Conservation (phyloP, 345 rosid genomes). For the Luvunga scandens region DNA sequence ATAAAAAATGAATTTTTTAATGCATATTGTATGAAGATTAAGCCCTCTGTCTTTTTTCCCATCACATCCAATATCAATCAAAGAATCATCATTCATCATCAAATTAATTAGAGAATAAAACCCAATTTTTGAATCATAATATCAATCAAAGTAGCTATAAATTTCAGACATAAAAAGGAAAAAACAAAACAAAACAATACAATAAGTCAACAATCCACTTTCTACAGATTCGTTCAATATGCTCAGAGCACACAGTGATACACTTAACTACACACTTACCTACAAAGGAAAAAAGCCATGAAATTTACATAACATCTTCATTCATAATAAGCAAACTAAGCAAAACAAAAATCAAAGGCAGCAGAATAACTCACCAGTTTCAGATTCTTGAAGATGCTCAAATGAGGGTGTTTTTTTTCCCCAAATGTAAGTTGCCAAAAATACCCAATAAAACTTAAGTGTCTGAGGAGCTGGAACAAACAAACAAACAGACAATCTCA, state of each 20-base stretch:
- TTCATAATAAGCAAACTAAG: not conserved
- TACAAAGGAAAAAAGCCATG: not conserved
- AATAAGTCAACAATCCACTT: constrained; percentile 28
- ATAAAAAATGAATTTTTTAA: not conserved
- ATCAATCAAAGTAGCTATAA: constrained; percentile 22
- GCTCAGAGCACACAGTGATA: constrained; percentile 10
- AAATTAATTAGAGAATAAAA: constrained; percentile 27
- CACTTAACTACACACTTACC: constrained; percentile 21
- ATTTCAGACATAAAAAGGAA: constrained; percentile 7
- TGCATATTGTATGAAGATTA: constrained; percentile 15
- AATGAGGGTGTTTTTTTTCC: constrained; percentile 6
- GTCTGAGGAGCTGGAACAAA: constrained; percentile 32
- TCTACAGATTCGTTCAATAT: constrained; percentile 30
- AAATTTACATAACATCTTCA: not conserved
- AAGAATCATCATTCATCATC: constrained; percentile 13
- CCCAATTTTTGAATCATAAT: constrained; percentile 27
- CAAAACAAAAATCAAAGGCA: not conserved
- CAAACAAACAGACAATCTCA: constrained; percentile 13
- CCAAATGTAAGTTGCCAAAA: not conserved
- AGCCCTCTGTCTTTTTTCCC: constrained; percentile 4
- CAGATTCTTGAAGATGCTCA: constrained; percentile 43
- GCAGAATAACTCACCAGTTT: constrained; percentile 27
- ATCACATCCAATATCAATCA: constrained; percentile 7
- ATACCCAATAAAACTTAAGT: not conserved
- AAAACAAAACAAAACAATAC: not conserved